A percentile compares a stretch with the other conserved stretches of the same genome.
These are phyloP conservation scores for Chlorencoelia australis DNA, from an alignment of 2,329 filamentous ascomycete species.

Conservation along the genomic window DNA sequence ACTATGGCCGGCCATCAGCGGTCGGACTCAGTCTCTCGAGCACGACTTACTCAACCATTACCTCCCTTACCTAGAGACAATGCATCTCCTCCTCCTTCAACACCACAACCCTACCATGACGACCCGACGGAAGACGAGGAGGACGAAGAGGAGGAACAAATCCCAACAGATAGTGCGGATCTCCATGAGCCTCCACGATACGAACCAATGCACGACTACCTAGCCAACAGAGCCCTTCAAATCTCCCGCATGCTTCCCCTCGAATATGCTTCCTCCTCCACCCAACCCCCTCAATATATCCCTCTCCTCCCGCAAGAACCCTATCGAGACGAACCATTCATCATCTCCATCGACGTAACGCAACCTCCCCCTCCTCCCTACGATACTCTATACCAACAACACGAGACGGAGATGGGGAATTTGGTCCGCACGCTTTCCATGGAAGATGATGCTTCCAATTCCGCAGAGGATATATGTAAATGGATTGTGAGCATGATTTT, in stretches of 20 bases:
- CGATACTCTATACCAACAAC: slow-evolving; percentile 15
- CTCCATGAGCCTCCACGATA: slow-evolving; percentile 17
- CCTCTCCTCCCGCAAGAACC: slow-evolving; percentile 12
- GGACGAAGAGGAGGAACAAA: not conserved
- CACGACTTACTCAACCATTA: slow-evolving; percentile 16
- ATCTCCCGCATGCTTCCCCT: slow-evolving; percentile 4
- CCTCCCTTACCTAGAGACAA: slow-evolving; percentile 16
- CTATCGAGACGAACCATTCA: slow-evolving; percentile 22
- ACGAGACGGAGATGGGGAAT: slow-evolving; percentile 14
- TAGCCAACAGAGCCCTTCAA: slow-evolving; percentile 13
- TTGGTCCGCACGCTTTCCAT: slow-evolving; percentile 13
- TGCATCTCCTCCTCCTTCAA: slow-evolving; percentile 3
- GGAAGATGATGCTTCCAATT: slow-evolving; percentile 13
- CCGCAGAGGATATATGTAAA: slow-evolving; percentile 21
- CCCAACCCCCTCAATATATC: slow-evolving; percentile 1
- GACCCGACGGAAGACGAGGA: slow-evolving; percentile 14
- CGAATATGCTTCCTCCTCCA: not conserved
- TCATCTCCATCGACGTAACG: slow-evolving; percentile 17
- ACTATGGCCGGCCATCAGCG: slow-evolving; percentile 16
- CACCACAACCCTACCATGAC: slow-evolving; percentile 17
- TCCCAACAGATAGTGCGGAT: not conserved
- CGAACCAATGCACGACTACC: slow-evolving; percentile 25
- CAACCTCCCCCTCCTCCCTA: slow-evolving; percentile 19
- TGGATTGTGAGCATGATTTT: slow-evolving; percentile 24
- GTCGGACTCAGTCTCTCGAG: slow-evolving; percentile 12